Base-by-base conservation (phyloP, 2,329 filamentous ascomycete species). In the Aureobasidium sp. region DNA sequence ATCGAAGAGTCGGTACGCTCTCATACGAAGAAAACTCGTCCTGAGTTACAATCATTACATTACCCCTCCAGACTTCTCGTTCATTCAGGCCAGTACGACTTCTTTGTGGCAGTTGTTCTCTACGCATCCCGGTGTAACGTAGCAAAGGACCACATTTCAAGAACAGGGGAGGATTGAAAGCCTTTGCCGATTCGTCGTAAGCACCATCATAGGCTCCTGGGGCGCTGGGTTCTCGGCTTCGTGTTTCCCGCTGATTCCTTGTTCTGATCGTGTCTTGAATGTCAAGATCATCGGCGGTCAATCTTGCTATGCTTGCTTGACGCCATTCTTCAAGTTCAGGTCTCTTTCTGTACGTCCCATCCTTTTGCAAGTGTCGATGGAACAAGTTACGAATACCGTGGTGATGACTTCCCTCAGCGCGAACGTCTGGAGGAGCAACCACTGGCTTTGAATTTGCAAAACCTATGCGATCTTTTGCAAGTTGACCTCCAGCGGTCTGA, bases 21-120 rank as follows among this genome's bases (percentile, higher is more conserved):
- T 88, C 83, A 64, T 96, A 95, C 0, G 85, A 86, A 2, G 91
- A 97, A 35, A 85, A 80, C 2, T 81, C 78, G 64, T 98, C 91
- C 49, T 83, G 79, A 0, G 93, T 97, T 19, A 98, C 90, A 62
- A 98, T 95, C 88, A 98, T 90, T 54, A 97, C 79, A 56, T 83
- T 94, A 4, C 93, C 93, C 66, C 90, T 82, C 93, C 93, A 98
- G 17, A 91, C 83, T 62, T 95, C 88, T 48, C 82, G 79, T 38
- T 88, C 83, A 10, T 63, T 59, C 45, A 65, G 62, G 14, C 65
- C 60, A n/a, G 59, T 64, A 22, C 38, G 45, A 16, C 38, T 44
- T 25, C 29, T 32, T 8, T 51, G 49, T 56, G 37, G 58, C 64
- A 66, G 60, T 66, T 67, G 50, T 42, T 95, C 81, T 34, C 76